Base-by-base conservation (phyloP, 352 stramenopile genomes). In the Chrysophaeum taylorii region DNA sequence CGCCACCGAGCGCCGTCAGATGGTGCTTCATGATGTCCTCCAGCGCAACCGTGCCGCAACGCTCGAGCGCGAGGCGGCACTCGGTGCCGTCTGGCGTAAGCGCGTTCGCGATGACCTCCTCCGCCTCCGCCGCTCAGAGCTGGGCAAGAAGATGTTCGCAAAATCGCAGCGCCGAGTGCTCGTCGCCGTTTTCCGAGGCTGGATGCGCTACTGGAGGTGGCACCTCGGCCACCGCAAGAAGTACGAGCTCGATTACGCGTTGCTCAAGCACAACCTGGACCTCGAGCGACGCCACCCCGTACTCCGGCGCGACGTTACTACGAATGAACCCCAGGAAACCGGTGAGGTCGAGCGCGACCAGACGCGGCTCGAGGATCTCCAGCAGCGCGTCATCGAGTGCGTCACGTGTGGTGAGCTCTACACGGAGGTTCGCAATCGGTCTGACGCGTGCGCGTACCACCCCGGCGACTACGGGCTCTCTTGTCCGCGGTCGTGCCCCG, bases 191-290 rank as follows among this genome's bases (percentile, higher is more conserved):
- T 79, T 78, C 53, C 29, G 76, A 37, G 74, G 70, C n/a, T 79
- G 74, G 74, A 39, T 63, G 18, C 53, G 63, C 0, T 78, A 70
- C 74, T 73, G 75, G 31, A 68, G 64, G 29, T 79, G 74, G 74
- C 60, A 75, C 42, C 50, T 64, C 39, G 72, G 63, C 50, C 71
- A 75, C 61, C 64, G 64, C 29, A 37, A 79, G 43, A 72, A 67
- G 18, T 79, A 78, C 61, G 45, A 76, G 35, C 72, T 79, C 0
- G 78, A 79, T 29, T 79, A 77, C 52, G 72, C 66, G 29, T 52
- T 79, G 35, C 53, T 79, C 61, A 79, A 79, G 72, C 74, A 79
- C 63, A 68, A 70, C 14, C 38, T 76, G 5, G 64, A 74, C 69
- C 33, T 76, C 12, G 21, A 31, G 50, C 42, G 67, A 29, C 42